phyloP scores from a whole-genome alignment of 2,329 filamentous ascomycete genomes.

The Pseudogymnoascus sp. region DNA sequence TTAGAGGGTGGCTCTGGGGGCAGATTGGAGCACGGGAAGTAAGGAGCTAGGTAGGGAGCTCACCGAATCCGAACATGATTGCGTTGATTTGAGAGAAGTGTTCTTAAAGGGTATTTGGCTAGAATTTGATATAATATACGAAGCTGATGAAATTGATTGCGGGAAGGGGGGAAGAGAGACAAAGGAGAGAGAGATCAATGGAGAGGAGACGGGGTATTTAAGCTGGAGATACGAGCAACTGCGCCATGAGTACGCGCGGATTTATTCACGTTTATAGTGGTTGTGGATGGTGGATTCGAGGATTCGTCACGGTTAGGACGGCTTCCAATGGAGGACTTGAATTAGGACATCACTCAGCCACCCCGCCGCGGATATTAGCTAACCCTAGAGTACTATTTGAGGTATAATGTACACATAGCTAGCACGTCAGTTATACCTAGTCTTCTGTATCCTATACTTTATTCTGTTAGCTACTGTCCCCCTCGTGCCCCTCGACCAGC shows the following conservation, averaged over 20 bases:
- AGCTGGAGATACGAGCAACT: not conserved
- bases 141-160: not conserved
- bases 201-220: not conserved
- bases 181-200: not conserved
- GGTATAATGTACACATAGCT: not conserved
- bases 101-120: not conserved
- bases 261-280: not conserved
- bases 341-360: not conserved
- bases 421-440: not conserved
- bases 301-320: not conserved
- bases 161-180: not conserved
- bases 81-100: not conserved
- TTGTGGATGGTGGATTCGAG: not conserved
- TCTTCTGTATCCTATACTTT: not conserved
- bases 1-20: not conserved
- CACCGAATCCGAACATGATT: constrained; percentile 8
- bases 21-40: not conserved
- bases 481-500: not conserved
- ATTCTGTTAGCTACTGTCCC: not conserved
- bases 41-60: not conserved
- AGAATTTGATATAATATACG: not conserved
- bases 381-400: not conserved
- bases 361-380: not conserved
- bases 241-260: not conserved
- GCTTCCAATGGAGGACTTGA: not conserved